These are phyloP conservation scores for Sarcocystis neurona DNA, from an alignment of 169 alveolate species.

Conservation along the genomic window DNA sequence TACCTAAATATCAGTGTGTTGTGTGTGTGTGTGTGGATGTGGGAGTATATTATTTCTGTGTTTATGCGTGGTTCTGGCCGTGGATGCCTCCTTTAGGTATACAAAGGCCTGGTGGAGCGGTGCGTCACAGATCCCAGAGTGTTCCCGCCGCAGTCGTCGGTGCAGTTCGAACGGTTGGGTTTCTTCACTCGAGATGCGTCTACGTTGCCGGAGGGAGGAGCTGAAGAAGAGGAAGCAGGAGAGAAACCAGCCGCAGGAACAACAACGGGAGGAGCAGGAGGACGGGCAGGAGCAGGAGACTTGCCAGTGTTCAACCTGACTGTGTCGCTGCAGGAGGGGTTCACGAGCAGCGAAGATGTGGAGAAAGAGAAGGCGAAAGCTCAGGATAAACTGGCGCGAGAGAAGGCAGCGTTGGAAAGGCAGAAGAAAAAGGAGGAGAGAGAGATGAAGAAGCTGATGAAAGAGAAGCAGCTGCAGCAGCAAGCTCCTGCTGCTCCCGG, in stretches of 20 bases:
- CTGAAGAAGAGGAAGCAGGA: not conserved
- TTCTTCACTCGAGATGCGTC: constrained; percentile 80
- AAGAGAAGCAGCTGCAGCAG: constrained; percentile 33
- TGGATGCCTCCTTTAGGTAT: constrained; percentile 21
- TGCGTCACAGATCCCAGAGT: not conserved
- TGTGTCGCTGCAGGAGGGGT: constrained; percentile 41
- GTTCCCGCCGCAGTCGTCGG: constrained; percentile 47
- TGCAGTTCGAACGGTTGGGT: constrained; percentile 87
- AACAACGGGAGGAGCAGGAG: not conserved
- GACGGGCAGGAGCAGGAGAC: not conserved
- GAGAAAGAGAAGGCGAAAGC: constrained; percentile 22
- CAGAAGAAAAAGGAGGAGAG: constrained; percentile 35
- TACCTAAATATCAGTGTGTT: too few species aligned
- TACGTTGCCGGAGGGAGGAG: constrained; percentile 69
- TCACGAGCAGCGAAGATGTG: constrained; percentile 29
- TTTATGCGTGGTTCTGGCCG: too few species aligned
- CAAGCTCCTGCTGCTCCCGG: too few species aligned
- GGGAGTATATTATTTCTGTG: not conserved
- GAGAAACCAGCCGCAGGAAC: not conserved
- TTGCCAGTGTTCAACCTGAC: constrained; percentile 63
- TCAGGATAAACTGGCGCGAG: constrained; percentile 15
- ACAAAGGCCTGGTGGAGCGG: constrained; percentile 54
- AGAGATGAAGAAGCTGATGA: constrained; percentile 8
- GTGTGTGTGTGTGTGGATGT: too few species aligned
- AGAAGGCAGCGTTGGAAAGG: constrained; percentile 41